Evolutionary conservation across 192 early-diverging fungal genomes (phyloP).

Genomic region (Backusella morwellensis): DNA sequence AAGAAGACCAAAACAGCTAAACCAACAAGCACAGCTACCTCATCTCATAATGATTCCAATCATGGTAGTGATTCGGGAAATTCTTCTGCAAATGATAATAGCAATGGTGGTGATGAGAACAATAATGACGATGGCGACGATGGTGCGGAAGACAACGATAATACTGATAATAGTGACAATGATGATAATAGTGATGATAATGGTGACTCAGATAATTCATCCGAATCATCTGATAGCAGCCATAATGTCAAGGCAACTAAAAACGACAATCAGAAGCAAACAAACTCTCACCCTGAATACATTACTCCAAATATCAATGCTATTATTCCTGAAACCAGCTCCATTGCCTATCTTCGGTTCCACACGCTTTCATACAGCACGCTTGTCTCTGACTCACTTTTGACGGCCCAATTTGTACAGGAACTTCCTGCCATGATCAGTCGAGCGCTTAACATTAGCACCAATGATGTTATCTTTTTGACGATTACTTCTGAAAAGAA

Average conservation of each 20-base stretch:
- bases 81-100: neutral
- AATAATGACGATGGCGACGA: neutral
- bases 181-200: neutral
- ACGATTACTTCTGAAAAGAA: constrained; percentile 17
- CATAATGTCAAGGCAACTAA: neutral
- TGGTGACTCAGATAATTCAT: neutral
- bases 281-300: neutral
- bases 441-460: constrained; percentile 1
- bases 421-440: constrained; percentile 21
- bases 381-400: constrained; percentile 24
- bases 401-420: constrained; percentile 29
- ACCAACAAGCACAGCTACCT: neutral
- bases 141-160: neutral
- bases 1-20: neutral
- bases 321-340: constrained; percentile 17
- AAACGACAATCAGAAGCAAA: neutral
- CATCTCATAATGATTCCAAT: neutral
- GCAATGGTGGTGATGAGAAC: neutral
- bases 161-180: neutral
- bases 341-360: constrained; percentile 19
- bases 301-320: constrained; percentile 23
- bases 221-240: neutral
- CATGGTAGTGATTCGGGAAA: neutral
- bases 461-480: constrained; percentile 28
- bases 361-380: constrained; percentile 22